Conservation (phyloP, 192 early-diverging fungal species). For the Coemansia furcata region DNA sequence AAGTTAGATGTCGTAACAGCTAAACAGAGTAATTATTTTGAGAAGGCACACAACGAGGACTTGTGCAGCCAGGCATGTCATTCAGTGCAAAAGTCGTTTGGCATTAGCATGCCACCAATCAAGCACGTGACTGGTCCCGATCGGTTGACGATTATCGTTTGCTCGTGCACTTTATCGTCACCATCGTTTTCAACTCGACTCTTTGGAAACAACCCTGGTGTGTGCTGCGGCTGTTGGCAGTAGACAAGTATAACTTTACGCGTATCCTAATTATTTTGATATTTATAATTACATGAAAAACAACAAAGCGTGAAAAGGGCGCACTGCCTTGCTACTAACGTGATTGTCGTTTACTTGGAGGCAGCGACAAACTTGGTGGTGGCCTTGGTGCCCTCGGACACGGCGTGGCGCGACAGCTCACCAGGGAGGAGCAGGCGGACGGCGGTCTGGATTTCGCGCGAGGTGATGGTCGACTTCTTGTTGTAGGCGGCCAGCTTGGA, state of each 20-base stretch:
- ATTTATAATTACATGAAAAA: conserved; percentile 24
- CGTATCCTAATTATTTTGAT: not conserved
- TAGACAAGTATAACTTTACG: not conserved
- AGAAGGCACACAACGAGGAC: no score
- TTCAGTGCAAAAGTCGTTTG: no score
- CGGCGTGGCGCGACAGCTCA: conserved; percentile 95
- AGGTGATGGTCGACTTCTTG: conserved; percentile 95
- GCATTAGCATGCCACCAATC: no score
- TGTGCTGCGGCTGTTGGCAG: no score
- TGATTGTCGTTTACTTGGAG: conserved; percentile 17
- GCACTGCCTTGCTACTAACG: not conserved
- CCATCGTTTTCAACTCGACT: no score
- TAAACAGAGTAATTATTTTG: no score
- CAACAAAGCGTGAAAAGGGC: conserved; percentile 1
- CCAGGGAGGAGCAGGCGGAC: conserved; percentile 80
- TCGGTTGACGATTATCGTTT: not conserved
- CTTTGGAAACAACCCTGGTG: no score
- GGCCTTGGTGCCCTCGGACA: conserved; percentile 98
- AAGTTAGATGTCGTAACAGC: not conserved
- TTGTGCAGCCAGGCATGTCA: no score
- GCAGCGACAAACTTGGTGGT: conserved; percentile 87
- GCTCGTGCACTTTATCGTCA: no score
- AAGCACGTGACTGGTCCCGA: no score
- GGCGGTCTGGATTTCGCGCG: conserved; percentile 85
- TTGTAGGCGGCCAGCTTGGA: conserved; percentile 88